These are phyloP conservation scores for Fusarium pseudonygamai DNA, from an alignment of 2,329 filamentous ascomycete species.

Conservation along the genomic window DNA sequence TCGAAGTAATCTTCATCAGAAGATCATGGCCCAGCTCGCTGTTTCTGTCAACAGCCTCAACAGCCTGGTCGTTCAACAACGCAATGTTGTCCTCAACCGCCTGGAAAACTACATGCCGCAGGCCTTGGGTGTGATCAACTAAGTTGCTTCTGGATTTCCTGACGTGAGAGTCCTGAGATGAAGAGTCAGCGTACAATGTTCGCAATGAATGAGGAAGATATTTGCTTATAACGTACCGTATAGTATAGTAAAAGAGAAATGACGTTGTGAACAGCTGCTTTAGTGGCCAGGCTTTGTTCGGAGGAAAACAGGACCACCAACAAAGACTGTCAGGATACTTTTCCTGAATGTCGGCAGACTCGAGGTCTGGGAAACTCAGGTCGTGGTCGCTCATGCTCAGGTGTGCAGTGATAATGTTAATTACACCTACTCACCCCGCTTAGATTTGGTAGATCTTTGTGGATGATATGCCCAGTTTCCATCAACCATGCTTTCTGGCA, in stretches of 20 bases:
- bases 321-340: neutral
- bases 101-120: neutral
- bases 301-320: neutral
- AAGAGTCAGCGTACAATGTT: neutral
- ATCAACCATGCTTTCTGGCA: neutral
- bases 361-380: too few species aligned
- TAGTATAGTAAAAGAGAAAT: neutral
- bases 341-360: too few species aligned
- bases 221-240: neutral
- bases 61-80: neutral
- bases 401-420: too few species aligned
- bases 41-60: neutral
- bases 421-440: neutral
- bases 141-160: neutral
- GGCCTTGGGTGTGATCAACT: neutral
- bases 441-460: neutral
- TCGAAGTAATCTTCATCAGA: too few species aligned
- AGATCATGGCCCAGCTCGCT: neutral
- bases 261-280: neutral
- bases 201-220: neutral
- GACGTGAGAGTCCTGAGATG: neutral
- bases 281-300: neutral
- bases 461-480: too few species aligned
- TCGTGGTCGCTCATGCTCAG: too few species aligned
- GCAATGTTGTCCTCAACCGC: neutral